Evolutionary conservation across 2,329 filamentous ascomycete genomes (phyloP).

Genomic region (Proliferodiscus dingleyae): DNA sequence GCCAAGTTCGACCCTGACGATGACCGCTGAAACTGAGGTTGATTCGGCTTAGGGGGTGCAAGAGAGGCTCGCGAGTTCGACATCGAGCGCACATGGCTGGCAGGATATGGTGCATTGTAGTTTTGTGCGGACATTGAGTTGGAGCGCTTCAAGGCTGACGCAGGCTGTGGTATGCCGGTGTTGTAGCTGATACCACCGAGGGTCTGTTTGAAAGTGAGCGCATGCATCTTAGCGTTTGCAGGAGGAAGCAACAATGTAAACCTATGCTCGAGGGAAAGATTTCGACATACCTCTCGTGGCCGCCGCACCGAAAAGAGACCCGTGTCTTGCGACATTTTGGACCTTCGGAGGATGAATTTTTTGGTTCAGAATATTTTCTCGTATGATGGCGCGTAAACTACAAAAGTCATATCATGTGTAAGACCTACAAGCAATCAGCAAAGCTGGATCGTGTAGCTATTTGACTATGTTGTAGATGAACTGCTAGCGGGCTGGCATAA

Average conservation of each 20-base stretch:
- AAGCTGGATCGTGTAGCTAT: no score
- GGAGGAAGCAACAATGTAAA: background rate
- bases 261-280: constrained; percentile 1
- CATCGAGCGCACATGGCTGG: constrained; percentile 73
- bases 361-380: constrained; percentile 3
- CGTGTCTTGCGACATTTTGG: constrained; percentile 76
- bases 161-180: constrained; percentile 81
- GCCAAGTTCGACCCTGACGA: constrained; percentile 78
- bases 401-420: no score
- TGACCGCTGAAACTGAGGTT: constrained; percentile 80
- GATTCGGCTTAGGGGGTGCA: constrained; percentile 74
- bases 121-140: constrained; percentile 68
- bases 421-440: no score
- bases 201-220: constrained; percentile 52
- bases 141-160: constrained; percentile 90
- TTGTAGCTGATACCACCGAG: constrained; percentile 79
- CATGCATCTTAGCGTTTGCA: background rate
- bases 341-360: background rate
- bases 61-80: constrained; percentile 84
- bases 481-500: constrained; percentile 10
- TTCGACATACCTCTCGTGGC: constrained; percentile 71
- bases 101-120: constrained; percentile 55
- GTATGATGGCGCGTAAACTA: constrained; percentile 12
- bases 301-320: constrained; percentile 89
- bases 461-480: background rate